These are phyloP conservation scores for Paraphaeosphaeria sporulosa DNA, from an alignment of 2,329 filamentous ascomycete genomes.

Conservation along the genomic window DNA sequence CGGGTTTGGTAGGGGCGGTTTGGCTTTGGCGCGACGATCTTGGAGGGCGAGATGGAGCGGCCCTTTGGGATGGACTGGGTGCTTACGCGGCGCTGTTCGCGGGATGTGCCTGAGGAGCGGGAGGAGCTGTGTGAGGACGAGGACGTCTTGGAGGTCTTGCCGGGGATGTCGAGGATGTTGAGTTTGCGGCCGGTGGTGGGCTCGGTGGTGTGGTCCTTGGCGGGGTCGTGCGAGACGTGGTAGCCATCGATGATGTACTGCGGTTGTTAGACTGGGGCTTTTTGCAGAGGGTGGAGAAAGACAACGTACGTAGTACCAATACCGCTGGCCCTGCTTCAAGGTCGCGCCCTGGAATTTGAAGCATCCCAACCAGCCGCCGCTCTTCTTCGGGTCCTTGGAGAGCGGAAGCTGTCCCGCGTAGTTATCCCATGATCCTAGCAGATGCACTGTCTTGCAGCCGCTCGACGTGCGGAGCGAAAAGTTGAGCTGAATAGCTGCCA, in stretches of 20 bases:
- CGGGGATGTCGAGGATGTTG: conserved; percentile 93
- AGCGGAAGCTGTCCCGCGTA: conserved; percentile 94
- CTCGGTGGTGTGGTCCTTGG: conserved; percentile 86
- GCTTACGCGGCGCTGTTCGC: conserved; percentile 60
- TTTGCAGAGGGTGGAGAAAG: background rate
- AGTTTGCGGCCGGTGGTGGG: conserved; percentile 96
- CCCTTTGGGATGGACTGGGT: conserved; percentile 81
- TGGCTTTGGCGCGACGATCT: conserved; percentile 91
- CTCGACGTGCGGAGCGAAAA: conserved; percentile 96
- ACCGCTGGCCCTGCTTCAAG: conserved; percentile 86
- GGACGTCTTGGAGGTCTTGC: conserved; percentile 53
- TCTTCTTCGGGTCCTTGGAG: conserved; percentile 88
- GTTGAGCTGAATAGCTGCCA: conserved; percentile 92
- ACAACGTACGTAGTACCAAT: conserved; percentile 91
- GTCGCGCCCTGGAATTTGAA: conserved; percentile 93
- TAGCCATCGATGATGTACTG: conserved; percentile 98
- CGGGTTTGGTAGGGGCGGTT: conserved; percentile 86
- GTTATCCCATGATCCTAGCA: conserved; percentile 98
- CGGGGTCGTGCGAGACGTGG: conserved; percentile 96
- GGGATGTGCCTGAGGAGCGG: conserved; percentile 53
- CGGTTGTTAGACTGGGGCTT: conserved; percentile 8
- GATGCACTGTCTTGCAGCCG: conserved; percentile 95
- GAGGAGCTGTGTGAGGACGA: conserved; percentile 50
- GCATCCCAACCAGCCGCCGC: conserved; percentile 92
- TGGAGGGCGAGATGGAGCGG: conserved; percentile 83